These are phyloP conservation scores for Stipa capillata DNA, from an alignment of 176 grass and related monocot genomes.

Conservation along the genomic window DNA sequence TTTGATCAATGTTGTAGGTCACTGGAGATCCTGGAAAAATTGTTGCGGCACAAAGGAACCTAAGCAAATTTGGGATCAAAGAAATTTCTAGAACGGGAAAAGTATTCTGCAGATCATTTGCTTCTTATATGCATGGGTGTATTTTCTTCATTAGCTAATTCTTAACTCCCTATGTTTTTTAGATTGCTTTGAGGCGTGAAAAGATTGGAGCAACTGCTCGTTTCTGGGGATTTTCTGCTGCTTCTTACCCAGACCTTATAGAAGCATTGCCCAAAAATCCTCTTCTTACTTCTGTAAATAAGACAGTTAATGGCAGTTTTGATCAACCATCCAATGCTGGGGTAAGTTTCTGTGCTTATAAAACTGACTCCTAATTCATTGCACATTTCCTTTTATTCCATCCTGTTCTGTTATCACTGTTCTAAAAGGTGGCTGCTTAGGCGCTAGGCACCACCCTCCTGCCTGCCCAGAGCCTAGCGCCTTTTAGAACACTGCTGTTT, in stretches of 20 bases:
- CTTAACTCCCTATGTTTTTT: neutral
- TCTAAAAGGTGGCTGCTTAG: neutral
- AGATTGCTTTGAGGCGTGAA: conserved; percentile 97
- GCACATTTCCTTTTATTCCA: neutral
- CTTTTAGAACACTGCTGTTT: neutral
- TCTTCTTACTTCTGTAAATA: conserved; percentile 42
- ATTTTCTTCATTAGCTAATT: conserved; percentile 10
- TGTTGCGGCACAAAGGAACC: conserved; percentile 60
- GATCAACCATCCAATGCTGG: conserved; percentile 42
- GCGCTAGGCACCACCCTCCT: neutral
- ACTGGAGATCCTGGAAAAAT: conserved; percentile 97
- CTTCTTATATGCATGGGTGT: neutral
- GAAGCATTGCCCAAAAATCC: conserved; percentile 27
- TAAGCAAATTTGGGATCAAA: conserved; percentile 85
- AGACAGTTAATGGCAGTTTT: conserved; percentile 26
- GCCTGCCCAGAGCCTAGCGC: neutral
- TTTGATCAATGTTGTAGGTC: conserved; percentile 49
- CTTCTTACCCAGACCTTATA: conserved; percentile 88
- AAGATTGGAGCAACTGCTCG: conserved; percentile 81
- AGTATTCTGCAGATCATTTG: conserved; percentile 27
- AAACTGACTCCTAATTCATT: neutral
- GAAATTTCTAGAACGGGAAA: conserved; percentile 96
- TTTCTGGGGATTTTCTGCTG: conserved; percentile 93
- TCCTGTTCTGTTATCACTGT: neutral
- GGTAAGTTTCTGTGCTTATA: conserved; percentile 30